phyloP scores from a whole-genome alignment of 1,284 basidiomycete species.

The Malassezia sympodialis region DNA sequence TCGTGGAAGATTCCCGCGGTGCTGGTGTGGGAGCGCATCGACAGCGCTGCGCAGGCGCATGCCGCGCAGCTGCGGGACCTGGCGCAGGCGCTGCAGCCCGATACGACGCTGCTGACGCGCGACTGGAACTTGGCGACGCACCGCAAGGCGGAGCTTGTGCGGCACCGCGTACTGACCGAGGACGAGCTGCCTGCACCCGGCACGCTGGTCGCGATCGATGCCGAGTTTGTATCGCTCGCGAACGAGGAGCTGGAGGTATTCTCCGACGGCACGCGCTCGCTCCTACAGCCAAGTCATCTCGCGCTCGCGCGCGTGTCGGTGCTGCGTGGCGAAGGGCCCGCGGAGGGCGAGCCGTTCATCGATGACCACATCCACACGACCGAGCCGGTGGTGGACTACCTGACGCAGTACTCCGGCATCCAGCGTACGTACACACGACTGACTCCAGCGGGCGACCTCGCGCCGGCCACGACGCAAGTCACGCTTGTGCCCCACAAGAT shows the following conservation, averaged over 20 bases:
- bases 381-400: conserved; percentile 85
- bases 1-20: conserved; percentile 90
- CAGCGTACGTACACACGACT: conserved; percentile 3
- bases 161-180: conserved; percentile 62
- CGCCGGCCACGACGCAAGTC: conserved; percentile 68
- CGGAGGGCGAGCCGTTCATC: conserved; percentile 79
- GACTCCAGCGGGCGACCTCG: conserved; percentile 62
- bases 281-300: conserved; percentile 78
- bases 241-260: conserved; percentile 89
- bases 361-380: conserved; percentile 96
- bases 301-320: conserved; percentile 91
- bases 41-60: conserved; percentile 49
- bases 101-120: conserved; percentile 59
- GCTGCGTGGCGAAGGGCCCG: conserved; percentile 68
- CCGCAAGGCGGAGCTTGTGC: conserved; percentile 63
- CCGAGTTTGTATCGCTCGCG: conserved; percentile 94
- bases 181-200: conserved; percentile 75
- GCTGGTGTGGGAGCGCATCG: conserved; percentile 71
- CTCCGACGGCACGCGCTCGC: conserved; percentile 85
- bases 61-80: conserved; percentile 17
- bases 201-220: conserved; percentile 85
- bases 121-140: conserved; percentile 65
- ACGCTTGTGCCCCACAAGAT: conserved; percentile 88
- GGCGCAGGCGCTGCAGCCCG: conserved; percentile 21
- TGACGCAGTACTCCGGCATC: conserved; percentile 94